Evolutionary conservation across 805 yeast species (phyloP), one percentile per base, ranked within the genome.

Genomic region (Tetrapisispora phaffii): DNA sequence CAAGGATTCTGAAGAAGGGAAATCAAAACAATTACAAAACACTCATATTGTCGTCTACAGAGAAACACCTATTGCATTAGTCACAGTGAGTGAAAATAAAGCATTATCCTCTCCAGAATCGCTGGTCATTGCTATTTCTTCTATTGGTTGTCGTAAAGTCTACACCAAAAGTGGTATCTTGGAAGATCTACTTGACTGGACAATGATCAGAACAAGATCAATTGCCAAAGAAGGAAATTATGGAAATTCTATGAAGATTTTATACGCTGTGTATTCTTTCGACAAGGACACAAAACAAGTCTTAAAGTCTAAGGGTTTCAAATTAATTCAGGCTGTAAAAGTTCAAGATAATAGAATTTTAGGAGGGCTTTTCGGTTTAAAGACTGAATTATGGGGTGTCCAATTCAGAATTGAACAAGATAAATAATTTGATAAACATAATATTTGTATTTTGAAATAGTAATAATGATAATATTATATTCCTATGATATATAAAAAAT

Each of bases 51-150:
- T 82, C 23, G 58, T 75, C 16, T 84, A 83, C 65, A 75, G 89
- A 56, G 75, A 75, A n/a, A 68, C 80, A 0, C 89, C 93, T 16
- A 79, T 85, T 57, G 87, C 88, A 0, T 67, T 80, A 32, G 67
- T 74, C 26, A 71, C 80, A 0, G 47, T 68, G 10, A 66, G 74
- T 38, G 70, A 69, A 37, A 58, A 65, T 34, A 68, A 72, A n/a
- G 68, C 71, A 9, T 55, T 70, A 41, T 65, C 74, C 0, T 60
- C 70, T 8, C 63, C 64, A 21, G 64, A 68, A 15, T 62, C 69
- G 23, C 71, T 74, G 50, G 70, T 70, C 19, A 75, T 81, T 47
- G 71, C 68, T 29, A 77, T 82, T 39, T 69, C 79, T 6, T 75
- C 79, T 7, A 56, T 77, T 17, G 83, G 83, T 47, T 76, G 82